A percentile compares a stretch with the other conserved stretches of the same genome.
phyloP scores from a whole-genome alignment of 2,329 filamentous ascomycete genomes.

The Lasiodiplodia citricola region DNA sequence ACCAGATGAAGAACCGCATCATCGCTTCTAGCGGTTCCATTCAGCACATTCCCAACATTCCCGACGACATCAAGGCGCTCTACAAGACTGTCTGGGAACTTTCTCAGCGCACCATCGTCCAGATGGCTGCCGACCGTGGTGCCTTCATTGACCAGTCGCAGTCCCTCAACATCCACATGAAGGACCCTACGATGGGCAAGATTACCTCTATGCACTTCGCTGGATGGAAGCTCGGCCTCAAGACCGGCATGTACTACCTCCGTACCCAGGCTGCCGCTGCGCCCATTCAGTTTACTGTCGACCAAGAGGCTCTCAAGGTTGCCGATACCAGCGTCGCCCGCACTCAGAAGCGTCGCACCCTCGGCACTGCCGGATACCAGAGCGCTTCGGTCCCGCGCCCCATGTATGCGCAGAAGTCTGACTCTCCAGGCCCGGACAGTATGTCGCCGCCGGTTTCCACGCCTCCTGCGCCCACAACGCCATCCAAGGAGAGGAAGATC shows the following conservation, averaged over 20 bases:
- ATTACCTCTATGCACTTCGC: slow-evolving; percentile 99
- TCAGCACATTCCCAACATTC: slow-evolving; percentile 96
- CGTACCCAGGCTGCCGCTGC: slow-evolving; percentile 96
- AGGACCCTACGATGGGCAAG: slow-evolving; percentile 99
- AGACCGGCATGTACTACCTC: slow-evolving; percentile 99
- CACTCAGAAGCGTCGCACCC: slow-evolving; percentile 67
- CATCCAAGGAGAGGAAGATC: slow-evolving; percentile 47
- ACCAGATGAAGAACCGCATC: slow-evolving; percentile 99
- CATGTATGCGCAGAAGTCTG: slow-evolving; percentile 66
- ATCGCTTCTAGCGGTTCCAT: slow-evolving; percentile 96
- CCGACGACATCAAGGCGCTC: slow-evolving; percentile 90
- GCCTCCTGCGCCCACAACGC: slow-evolving; percentile 57
- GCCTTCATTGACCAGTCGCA: slow-evolving; percentile 99
- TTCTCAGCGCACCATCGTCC: slow-evolving; percentile 90
- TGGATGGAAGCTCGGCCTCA: slow-evolving; percentile 98
- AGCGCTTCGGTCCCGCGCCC: slow-evolving; percentile 70
- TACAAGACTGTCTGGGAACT: slow-evolving; percentile 99
- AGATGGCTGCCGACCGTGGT: slow-evolving; percentile 98
- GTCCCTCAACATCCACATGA: slow-evolving; percentile 99
- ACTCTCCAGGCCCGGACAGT: slow-evolving; percentile 56
- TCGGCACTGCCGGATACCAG: slow-evolving; percentile 51
- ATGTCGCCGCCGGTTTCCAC: slow-evolving; percentile 73
- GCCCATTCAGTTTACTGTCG: slow-evolving; percentile 98
- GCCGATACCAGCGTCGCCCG: slow-evolving; percentile 79
- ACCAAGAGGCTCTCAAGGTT: slow-evolving; percentile 91